Evolutionary conservation across 2,329 filamentous ascomycete genomes (phyloP).

Genomic region (Colletotrichum sp.): DNA sequence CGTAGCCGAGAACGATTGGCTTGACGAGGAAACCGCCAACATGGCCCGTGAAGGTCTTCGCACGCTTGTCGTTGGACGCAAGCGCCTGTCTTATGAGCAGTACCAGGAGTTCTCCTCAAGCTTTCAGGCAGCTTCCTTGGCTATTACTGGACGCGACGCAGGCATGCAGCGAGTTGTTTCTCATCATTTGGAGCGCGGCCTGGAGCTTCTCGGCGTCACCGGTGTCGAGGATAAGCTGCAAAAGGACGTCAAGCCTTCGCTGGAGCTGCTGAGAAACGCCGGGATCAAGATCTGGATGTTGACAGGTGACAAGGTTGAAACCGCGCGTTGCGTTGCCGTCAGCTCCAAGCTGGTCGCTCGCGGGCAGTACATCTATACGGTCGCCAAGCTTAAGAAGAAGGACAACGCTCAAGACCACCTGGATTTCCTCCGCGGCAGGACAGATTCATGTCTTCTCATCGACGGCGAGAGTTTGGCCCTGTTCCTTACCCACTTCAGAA

Average conservation of each 20-base stretch:
- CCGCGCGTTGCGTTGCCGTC: slow-evolving; percentile 92
- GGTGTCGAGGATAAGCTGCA: slow-evolving; percentile 98
- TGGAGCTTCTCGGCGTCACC: slow-evolving; percentile 95
- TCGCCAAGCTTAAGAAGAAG: slow-evolving; percentile 83
- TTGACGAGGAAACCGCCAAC: slow-evolving; percentile 98
- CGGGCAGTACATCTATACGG: slow-evolving; percentile 95
- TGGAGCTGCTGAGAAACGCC: slow-evolving; percentile 94
- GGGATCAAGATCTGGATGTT: slow-evolving; percentile 99
- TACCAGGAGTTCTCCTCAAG: slow-evolving; percentile 80
- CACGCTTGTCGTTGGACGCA: slow-evolving; percentile 93
- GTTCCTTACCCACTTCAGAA: slow-evolving; percentile 81
- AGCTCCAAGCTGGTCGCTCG: slow-evolving; percentile 92
- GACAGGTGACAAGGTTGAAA: slow-evolving; percentile 98
- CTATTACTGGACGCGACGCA: slow-evolving; percentile 79
- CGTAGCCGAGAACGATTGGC: slow-evolving; percentile 95
- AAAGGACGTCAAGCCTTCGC: slow-evolving; percentile 90
- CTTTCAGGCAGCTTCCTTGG: slow-evolving; percentile 81
- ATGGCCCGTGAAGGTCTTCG: slow-evolving; percentile 97
- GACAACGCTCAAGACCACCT: slow-evolving; percentile 87
- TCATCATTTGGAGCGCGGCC: slow-evolving; percentile 81
- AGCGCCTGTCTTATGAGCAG: slow-evolving; percentile 77
- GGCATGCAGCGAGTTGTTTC: slow-evolving; percentile 82
- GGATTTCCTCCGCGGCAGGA: slow-evolving; percentile 86
- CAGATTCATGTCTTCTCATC: slow-evolving; percentile 86
- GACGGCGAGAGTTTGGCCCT: slow-evolving; percentile 90